Percentiles rank a stretch among this genome's conserved stretches.
phyloP scores from a whole-genome alignment of 83 land plant species.

The Isoetes engelmannii region DNA sequence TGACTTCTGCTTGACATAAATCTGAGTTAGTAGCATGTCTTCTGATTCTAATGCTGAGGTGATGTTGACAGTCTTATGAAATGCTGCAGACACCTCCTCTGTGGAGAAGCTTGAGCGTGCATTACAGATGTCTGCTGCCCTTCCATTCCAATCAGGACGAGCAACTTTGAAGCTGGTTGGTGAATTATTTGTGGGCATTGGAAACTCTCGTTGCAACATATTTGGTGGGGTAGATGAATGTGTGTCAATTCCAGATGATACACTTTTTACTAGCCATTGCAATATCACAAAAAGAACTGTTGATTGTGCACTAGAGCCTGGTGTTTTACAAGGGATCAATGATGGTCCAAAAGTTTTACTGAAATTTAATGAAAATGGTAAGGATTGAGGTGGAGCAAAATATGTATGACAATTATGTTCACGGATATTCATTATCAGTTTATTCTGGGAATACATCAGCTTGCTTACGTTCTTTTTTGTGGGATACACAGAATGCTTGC shows the following conservation, averaged over 20 bases:
- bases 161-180: constrained; percentile 11
- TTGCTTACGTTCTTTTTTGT: constrained; percentile 7
- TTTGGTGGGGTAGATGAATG: constrained; percentile 15
- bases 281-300: constrained; percentile 4
- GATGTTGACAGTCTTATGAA: too few relatives aligned
- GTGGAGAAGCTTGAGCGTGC: constrained; percentile 2
- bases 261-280: constrained; percentile 2
- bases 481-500: constrained; percentile 20
- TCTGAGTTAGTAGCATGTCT: too few relatives aligned
- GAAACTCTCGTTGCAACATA: constrained; percentile 7
- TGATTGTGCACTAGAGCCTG: constrained; percentile 10
- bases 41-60: too few relatives aligned
- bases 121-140: constrained; percentile 2
- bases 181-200: background rate
- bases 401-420: background rate
- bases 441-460: background rate
- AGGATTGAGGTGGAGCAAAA: background rate
- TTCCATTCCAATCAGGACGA: constrained; percentile 13
- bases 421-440: background rate
- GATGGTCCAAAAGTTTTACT: background rate
- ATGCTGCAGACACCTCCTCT: constrained; percentile 5
- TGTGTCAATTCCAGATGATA: background rate
- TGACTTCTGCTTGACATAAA: too few relatives aligned
- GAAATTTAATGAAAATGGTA: background rate
- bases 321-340: background rate